Evolutionary conservation across 1,139 yeast species (phyloP), one percentile per base, ranked within the genome.

Genomic region (Zhuliangozyma blackwelliae): DNA sequence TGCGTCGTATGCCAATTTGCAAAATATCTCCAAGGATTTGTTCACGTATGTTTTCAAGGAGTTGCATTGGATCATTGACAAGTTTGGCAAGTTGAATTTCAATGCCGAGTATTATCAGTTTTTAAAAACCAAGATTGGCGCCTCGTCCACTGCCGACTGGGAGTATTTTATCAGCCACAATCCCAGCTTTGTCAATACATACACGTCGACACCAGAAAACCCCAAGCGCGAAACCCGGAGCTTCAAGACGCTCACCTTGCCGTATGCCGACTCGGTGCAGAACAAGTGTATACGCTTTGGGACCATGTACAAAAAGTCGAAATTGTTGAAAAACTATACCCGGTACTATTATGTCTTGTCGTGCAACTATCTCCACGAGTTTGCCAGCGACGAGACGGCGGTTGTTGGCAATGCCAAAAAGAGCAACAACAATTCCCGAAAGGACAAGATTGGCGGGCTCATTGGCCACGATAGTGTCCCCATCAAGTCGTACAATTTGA

Each of bases 231-330:
- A 60, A 39, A 52, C 50, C 7, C 49, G 75, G 38, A 55, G 55
- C 12, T 60, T 59, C 44, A 57, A 55, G 40, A 43, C 53, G 28
- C 42, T 69, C 7, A 44, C 36, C 1, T 34, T 69, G 8, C 76
- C 76, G 2, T 70, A 66, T 43, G 35, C 63, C 1, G 46, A 50
- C 29, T 65, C 73, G 1, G 54, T 69, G 29, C 76, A 70, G 41
- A 66, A 64, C 48, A 69, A 69, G 49, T 70, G 75, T 47, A 57
- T 70, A 31, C 53, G 75, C 32, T 68, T 61, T 43, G 76, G 76
- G 7, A 50, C 58, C 29, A 53, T 70, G 45, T 69, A 68, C 51
- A 67, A 65, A 47, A 70, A 70, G 45, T 65, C 65, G 37, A 70
- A 66, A 46, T 44, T 70, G 26, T 51, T 69, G 45, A 70, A 70